Conservation (phyloP, 2,329 filamentous ascomycete genomes). For the Penicillium frequentans region DNA sequence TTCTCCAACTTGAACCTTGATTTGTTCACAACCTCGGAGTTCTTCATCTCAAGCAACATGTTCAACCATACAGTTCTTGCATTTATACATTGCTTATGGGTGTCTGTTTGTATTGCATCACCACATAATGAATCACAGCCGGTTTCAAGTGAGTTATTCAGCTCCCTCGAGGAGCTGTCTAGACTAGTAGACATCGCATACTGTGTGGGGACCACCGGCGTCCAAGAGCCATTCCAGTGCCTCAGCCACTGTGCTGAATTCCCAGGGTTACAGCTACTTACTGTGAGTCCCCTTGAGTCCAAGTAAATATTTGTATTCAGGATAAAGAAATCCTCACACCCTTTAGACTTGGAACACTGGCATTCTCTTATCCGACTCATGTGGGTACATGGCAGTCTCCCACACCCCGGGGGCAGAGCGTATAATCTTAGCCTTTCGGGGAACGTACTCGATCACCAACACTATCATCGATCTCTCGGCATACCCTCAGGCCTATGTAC, state of each 20-base stretch:
- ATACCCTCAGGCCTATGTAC: conserved; percentile 83
- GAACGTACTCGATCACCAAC: conserved; percentile 91
- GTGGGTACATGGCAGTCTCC: conserved; percentile 90
- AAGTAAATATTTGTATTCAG: not conserved
- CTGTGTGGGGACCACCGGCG: conserved; percentile 82
- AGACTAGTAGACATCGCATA: conserved; percentile 92
- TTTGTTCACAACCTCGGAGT: not conserved
- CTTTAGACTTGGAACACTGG: conserved; percentile 83
- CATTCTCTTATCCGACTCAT: conserved; percentile 80
- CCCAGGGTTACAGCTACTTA: conserved; percentile 72
- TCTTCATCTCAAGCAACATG: not conserved
- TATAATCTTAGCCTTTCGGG: conserved; percentile 86
- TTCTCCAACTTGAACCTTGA: not conserved
- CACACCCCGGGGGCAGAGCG: conserved; percentile 60
- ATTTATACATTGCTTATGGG: not conserved
- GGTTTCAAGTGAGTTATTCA: conserved; percentile 67
- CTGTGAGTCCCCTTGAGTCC: conserved; percentile 37
- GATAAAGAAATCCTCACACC: conserved; percentile 1
- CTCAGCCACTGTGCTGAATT: conserved; percentile 84
- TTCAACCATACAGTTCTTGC: not conserved
- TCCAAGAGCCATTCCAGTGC: conserved; percentile 80
- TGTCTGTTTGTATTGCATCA: not conserved
- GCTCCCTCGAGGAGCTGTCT: conserved; percentile 81
- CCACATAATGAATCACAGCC: conserved; percentile 8
- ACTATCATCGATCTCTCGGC: conserved; percentile 88